A percentile compares a stretch with the other conserved stretches of the same genome.
Evolutionary conservation across 176 grass and related monocot genomes (phyloP).

Genomic region (Avena atlantica): DNA sequence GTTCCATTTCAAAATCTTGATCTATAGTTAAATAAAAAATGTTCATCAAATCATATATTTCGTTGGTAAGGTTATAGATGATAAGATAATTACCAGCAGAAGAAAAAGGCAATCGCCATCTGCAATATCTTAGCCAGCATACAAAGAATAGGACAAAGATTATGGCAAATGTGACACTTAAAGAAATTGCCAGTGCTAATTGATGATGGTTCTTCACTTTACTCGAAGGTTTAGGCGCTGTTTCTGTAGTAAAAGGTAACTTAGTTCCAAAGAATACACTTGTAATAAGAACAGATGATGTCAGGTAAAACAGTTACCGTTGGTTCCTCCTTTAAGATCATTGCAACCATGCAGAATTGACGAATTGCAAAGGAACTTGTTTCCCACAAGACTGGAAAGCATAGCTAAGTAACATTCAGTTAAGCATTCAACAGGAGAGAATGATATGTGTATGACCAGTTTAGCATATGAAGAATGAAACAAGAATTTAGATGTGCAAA

Average conservation of each 20-base stretch:
- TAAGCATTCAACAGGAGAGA: constrained; percentile 16
- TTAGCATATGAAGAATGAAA: constrained; percentile 3
- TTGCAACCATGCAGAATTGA: constrained; percentile 79
- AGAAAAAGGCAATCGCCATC: constrained; percentile 91
- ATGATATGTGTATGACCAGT: background rate
- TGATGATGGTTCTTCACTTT: constrained; percentile 64
- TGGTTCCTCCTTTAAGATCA: constrained; percentile 50
- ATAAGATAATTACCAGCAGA: constrained; percentile 71
- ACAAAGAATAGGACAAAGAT: constrained; percentile 64
- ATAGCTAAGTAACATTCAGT: constrained; percentile 23
- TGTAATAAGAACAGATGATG: constrained; percentile 26
- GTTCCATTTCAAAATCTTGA: constrained; percentile 87
- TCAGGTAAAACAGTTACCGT: constrained; percentile 63
- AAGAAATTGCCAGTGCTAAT: constrained; percentile 76
- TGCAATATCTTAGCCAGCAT: constrained; percentile 83
- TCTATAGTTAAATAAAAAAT: constrained; percentile 54
- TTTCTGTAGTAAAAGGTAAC: constrained; percentile 61
- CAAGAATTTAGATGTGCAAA: constrained; percentile 29
- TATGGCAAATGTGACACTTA: constrained; percentile 71
- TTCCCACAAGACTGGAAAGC: constrained; percentile 80
- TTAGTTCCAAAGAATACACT: constrained; percentile 26
- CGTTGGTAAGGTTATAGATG: constrained; percentile 20
- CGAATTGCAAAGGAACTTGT: constrained; percentile 88
- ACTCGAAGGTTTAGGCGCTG: constrained; percentile 43
- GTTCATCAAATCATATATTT: constrained; percentile 16